Evolutionary conservation across 202 grass and related monocot species (phyloP).

Genomic region (Setaria italica): DNA sequence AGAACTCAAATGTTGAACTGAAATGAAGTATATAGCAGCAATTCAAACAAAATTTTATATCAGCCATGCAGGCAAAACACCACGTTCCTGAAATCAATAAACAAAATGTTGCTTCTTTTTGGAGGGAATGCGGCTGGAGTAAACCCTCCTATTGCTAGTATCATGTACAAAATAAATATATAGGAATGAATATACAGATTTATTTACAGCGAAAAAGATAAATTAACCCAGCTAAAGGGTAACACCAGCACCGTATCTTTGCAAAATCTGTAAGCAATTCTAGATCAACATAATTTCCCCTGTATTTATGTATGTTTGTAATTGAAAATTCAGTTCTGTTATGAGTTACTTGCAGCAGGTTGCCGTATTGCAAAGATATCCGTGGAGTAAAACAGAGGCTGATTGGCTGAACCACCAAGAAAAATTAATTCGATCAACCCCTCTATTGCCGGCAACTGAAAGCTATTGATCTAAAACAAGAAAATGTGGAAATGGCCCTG

Average conservation of each 20-base stretch:
- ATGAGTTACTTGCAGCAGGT: not conserved
- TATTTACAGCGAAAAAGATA: not conserved
- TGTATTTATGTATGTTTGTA: slow-evolving; percentile 6
- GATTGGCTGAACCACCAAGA: not conserved
- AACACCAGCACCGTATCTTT: not conserved
- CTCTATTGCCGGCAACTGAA: not conserved
- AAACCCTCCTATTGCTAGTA: not conserved
- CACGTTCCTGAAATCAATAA: not conserved
- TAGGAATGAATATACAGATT: not conserved
- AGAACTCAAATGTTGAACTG: not conserved
- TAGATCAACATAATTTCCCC: not conserved
- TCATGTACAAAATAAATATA: not conserved
- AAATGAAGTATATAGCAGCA: slow-evolving; percentile 13
- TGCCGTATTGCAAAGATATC: not conserved
- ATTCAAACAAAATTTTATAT: slow-evolving; percentile 11
- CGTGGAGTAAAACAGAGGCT: not conserved
- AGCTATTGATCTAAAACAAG: not conserved
- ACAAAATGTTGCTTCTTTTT: not conserved
- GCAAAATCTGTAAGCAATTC: not conserved
- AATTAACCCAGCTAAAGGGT: not conserved
- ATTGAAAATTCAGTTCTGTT: not conserved
- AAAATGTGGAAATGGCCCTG: not conserved
- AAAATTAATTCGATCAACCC: slow-evolving; percentile 1
- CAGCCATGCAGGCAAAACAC: slow-evolving; percentile 13
- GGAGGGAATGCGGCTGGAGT: not conserved